Base-by-base conservation (phyloP, 768 basidiomycete genomes). In the Boletus pseudo-olivaceus region DNA sequence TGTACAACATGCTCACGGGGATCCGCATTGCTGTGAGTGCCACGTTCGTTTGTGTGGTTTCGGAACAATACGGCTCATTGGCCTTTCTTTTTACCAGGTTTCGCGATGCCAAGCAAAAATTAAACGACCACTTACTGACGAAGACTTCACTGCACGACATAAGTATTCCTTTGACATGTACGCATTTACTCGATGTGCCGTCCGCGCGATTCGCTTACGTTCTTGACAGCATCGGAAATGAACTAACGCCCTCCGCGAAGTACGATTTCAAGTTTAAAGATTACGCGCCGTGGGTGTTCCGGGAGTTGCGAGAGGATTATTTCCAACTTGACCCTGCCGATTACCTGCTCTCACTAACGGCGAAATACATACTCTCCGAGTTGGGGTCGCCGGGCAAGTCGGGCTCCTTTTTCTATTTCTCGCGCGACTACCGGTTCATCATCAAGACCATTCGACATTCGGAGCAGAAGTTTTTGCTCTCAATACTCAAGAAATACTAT, bases 231-330 rank as follows among this genome's bases (percentile, higher is more conserved):
- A 82, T 97, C 64, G 97, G 97, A 20, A 98, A 99, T 71, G 97
- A 99, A 73, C 79, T 99, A 26, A 98, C 97, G 12, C 97, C 97
- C 0, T 97, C 94, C 0, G 95, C 96, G 5, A 89, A 87, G 75
- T 99, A 99, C 74, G 97, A 98, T 71, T 98, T 98, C 81, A 99
- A 99, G 73, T 98, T 98, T 80, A 98, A 98, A 72, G 96, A 99
- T 69, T 99, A 98, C 70, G 94, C 95, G 0, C 96, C 97, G 0
- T 97, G 90, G 88, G 91, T 98, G 4, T 99, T 99, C 73, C 90
- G 96, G 27, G 90, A 93, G 51, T 77, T 99, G 14, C 88, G 97
- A 30, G 96, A 98, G 73, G 89, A 94, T 60, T 80, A 87, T 69
- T 98, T 99, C 74, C 87, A 90, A 59, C 82, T 99, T 43, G 97